Evolutionary conservation across 2,329 filamentous ascomycete species (phyloP).

Genomic region (Monilinia laxa): DNA sequence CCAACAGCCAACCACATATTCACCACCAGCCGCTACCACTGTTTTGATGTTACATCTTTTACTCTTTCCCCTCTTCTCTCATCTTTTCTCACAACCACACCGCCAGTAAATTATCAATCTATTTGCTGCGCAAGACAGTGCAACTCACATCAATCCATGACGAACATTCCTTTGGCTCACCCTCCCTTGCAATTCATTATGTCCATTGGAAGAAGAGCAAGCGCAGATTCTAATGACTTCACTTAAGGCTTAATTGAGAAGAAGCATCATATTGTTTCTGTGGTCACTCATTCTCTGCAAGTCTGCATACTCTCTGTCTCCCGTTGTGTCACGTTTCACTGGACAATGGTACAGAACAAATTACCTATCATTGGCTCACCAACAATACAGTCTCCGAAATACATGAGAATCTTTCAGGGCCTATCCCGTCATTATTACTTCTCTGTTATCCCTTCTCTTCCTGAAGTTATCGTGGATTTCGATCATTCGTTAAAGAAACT

Average conservation of each 20-base stretch:
- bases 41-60: not conserved
- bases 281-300: not conserved
- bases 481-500: slow-evolving; percentile 17
- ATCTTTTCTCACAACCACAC: slow-evolving; percentile 16
- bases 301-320: slow-evolving; percentile 9
- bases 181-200: not conserved
- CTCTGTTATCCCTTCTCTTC: slow-evolving; percentile 9
- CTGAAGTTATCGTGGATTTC: slow-evolving; percentile 19
- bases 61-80: slow-evolving; percentile 1
- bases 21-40: not conserved
- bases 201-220: slow-evolving; percentile 16
- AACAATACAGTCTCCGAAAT: slow-evolving; percentile 2
- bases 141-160: slow-evolving; percentile 12
- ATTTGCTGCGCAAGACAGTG: slow-evolving; percentile 19
- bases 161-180: not conserved
- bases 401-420: slow-evolving; percentile 14
- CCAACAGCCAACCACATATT: not conserved
- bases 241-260: slow-evolving; percentile 8
- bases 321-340: slow-evolving; percentile 19
- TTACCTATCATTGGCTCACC: slow-evolving; percentile 15
- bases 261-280: slow-evolving; percentile 4
- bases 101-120: not conserved
- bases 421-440: slow-evolving; percentile 17
- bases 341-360: slow-evolving; percentile 4
- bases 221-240: slow-evolving; percentile 10